Conservation (phyloP, 2,329 filamentous ascomycete species). For the Claviceps sp. region DNA sequence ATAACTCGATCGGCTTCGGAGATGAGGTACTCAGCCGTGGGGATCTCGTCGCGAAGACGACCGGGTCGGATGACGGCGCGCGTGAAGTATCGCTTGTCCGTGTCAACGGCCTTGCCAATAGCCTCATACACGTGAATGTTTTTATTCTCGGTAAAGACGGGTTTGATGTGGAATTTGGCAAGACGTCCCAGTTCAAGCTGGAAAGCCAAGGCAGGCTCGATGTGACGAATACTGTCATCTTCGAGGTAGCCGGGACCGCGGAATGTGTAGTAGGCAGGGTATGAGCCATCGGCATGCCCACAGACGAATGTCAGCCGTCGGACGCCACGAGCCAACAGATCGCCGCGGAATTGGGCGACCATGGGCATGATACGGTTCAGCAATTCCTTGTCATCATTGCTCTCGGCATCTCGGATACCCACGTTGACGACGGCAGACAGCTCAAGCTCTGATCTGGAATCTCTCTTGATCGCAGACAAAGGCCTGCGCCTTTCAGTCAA, state of each 20-base stretch:
- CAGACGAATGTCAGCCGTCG: constrained; percentile 94
- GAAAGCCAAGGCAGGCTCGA: constrained; percentile 92
- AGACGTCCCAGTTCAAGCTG: constrained; percentile 91
- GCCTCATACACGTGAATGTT: constrained; percentile 99
- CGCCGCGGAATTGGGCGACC: constrained; percentile 68
- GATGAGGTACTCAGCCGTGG: constrained; percentile 95
- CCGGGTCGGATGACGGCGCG: constrained; percentile 90
- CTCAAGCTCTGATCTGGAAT: constrained; percentile 49
- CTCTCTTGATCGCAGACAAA: constrained; percentile 13
- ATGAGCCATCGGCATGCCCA: constrained; percentile 83
- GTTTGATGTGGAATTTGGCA: constrained; percentile 94
- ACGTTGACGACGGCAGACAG: constrained; percentile 87
- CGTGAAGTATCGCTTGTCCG: constrained; percentile 97
- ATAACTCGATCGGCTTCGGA: constrained; percentile 93
- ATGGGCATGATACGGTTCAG: constrained; percentile 62
- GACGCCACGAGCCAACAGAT: constrained; percentile 67
- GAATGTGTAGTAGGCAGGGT: constrained; percentile 98
- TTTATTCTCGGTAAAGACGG: constrained; percentile 96
- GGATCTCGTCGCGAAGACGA: constrained; percentile 90
- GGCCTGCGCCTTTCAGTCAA: constrained; percentile 60
- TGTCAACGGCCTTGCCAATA: constrained; percentile 84
- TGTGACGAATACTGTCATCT: constrained; percentile 93
- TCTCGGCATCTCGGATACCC: constrained; percentile 79
- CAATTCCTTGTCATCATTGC: constrained; percentile 67
- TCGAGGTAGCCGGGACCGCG: constrained; percentile 80